Evolutionary conservation across 495 filamentous ascomycete species (phyloP).

Genomic region (Xylaria grammica): DNA sequence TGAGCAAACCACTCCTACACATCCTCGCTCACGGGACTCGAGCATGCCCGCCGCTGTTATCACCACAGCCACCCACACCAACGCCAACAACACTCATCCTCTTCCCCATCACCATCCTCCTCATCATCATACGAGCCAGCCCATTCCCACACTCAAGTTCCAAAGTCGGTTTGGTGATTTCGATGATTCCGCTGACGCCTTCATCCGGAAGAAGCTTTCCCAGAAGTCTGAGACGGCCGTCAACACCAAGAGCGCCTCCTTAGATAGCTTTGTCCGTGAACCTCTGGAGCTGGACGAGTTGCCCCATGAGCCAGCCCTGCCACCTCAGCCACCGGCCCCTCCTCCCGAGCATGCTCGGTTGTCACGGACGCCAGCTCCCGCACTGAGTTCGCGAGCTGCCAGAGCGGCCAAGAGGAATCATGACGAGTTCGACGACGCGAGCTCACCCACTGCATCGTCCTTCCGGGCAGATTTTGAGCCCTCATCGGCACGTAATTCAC

Average conservation of each 20-base stretch:
- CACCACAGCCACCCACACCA: conserved; percentile 25
- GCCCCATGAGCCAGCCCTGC: conserved; percentile 20
- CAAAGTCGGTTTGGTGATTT: conserved; percentile 31
- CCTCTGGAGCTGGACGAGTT: conserved; percentile 23
- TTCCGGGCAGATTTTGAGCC: conserved; percentile 44
- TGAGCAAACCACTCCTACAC: conserved; percentile 29
- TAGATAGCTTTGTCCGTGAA: conserved; percentile 35
- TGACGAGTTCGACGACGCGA: conserved; percentile 52
- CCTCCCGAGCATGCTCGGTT: conserved; percentile 31
- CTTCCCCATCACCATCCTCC: conserved; percentile 14
- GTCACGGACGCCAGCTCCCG: conserved; percentile 37
- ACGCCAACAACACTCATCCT: conserved; percentile 17
- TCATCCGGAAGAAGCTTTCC: conserved; percentile 29
- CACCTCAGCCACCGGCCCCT: conserved; percentile 33
- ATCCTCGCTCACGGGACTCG: conserved; percentile 33
- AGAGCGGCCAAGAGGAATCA: conserved; percentile 49
- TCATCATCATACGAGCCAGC: conserved; percentile 20
- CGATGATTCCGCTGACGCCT: conserved; percentile 22
- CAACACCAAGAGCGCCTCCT: conserved; percentile 27
- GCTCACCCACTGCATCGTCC: conserved; percentile 50
- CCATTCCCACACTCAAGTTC: conserved; percentile 27
- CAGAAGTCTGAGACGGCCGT: conserved; percentile 31
- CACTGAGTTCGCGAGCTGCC: conserved; percentile 34
- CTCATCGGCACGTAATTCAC: conserved; percentile 54
- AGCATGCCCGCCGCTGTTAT: conserved; percentile 34